Base-by-base conservation (phyloP, 441 rosid genomes). In the Flueggea neowawraea region DNA sequence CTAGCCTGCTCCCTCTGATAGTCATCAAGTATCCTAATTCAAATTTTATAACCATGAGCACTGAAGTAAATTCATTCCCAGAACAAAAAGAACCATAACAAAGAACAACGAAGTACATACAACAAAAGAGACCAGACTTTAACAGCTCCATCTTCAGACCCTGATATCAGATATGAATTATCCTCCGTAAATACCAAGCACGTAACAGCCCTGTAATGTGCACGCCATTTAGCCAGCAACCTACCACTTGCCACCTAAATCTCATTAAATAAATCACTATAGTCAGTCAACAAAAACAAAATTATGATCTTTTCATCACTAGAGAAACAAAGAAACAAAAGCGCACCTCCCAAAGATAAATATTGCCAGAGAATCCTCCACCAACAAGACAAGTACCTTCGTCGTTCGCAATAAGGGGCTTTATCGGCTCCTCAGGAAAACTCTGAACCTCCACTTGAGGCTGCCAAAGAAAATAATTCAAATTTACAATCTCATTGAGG, bases 181-280 rank as follows among this genome's bases (percentile, higher is more conserved):
- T 95, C 97, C 22, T 86, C 87, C 0, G 89, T 88, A 73, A 91
- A 86, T 33, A 80, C 83, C 78, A 91, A 72, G 73, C 96, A 88
- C 16, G 98, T 91, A 14, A 95, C 85, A 6, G 73, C 72, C 65
- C 91, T 81, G 22, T 75, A 83, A 76, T 95, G 99, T 22, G 81
- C 96, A 22, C 75, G 92, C 98, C 98, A 91, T 75, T 82, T 90
- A 80, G 76, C 80, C 58, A 89, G 87, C 68, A 91, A 70, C 66
- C 73, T 86, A 67, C 96, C 98, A n/a, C 82, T 86, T 8, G 84
- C 74, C 73, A 91, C 95, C 97, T 94, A 70, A 48, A 61, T 17
- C 55, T 48, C 61, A 62, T n/a, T 52, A 64, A 58, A n/a, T 50
- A 15, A 61, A 65, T 22, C 45, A 56, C 36, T 2, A 22, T 6